These are phyloP conservation scores for Zopfia rhizophila DNA, from an alignment of 2,329 filamentous ascomycete species.

Conservation along the genomic window DNA sequence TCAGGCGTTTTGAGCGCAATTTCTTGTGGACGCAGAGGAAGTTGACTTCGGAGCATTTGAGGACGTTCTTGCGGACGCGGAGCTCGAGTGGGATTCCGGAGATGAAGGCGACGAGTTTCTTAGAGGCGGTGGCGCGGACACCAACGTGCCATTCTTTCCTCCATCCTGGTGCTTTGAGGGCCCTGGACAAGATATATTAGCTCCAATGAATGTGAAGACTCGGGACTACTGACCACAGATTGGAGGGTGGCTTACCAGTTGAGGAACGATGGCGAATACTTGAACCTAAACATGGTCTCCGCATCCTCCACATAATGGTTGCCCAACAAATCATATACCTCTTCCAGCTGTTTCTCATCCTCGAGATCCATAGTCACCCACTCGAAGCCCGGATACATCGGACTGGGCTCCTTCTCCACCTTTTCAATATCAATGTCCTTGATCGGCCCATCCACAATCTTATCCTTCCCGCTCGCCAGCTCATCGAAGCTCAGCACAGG, in stretches of 20 bases:
- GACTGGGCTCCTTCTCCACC: slow-evolving; percentile 79
- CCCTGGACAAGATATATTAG: slow-evolving; percentile 73
- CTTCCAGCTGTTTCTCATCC: slow-evolving; percentile 79
- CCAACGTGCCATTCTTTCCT: slow-evolving; percentile 94
- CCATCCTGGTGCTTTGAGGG: slow-evolving; percentile 94
- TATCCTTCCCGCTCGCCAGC: slow-evolving; percentile 49
- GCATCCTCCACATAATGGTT: slow-evolving; percentile 98
- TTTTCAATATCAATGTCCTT: slow-evolving; percentile 80
- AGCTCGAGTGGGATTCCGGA: slow-evolving; percentile 89
- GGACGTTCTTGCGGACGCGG: slow-evolving; percentile 77
- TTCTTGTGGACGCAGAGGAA: slow-evolving; percentile 99
- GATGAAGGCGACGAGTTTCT: slow-evolving; percentile 94
- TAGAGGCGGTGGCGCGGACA: slow-evolving; percentile 83
- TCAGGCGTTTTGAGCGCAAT: slow-evolving; percentile 88
- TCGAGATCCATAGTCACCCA: slow-evolving; percentile 92
- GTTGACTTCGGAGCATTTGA: slow-evolving; percentile 93
- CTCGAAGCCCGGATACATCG: slow-evolving; percentile 82
- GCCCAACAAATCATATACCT: slow-evolving; percentile 90
- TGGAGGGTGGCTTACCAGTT: slow-evolving; percentile 73
- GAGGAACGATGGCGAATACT: slow-evolving; percentile 89
- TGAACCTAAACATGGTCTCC: slow-evolving; percentile 97
- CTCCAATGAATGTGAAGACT: neutral
- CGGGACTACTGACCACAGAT: neutral
- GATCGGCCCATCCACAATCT: slow-evolving; percentile 81
- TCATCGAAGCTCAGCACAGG: slow-evolving; percentile 84